These are phyloP conservation scores for Hordeum marinum DNA, from an alignment of 176 grass and related monocot species.

Conservation along the genomic window DNA sequence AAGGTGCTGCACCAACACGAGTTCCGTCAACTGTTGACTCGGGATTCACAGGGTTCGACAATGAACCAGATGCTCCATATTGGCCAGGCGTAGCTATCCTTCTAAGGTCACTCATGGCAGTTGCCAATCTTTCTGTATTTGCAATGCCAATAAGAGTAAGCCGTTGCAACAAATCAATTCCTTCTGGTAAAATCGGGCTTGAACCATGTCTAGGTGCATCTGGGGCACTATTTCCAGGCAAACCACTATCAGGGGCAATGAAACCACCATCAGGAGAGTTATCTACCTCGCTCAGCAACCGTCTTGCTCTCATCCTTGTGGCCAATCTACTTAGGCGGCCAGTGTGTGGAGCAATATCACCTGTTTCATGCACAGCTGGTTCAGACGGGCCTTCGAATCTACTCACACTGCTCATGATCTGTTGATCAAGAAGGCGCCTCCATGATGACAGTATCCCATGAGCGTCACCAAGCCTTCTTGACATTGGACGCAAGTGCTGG, in stretches of 20 bases:
- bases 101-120: slow-evolving; percentile 60
- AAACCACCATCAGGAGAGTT: slow-evolving; percentile 28
- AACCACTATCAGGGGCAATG: slow-evolving; percentile 25
- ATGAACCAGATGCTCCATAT: slow-evolving; percentile 59
- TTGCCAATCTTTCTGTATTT: slow-evolving; percentile 64
- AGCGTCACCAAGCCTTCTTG: slow-evolving; percentile 80
- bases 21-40: slow-evolving; percentile 29
- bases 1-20: slow-evolving; percentile 46
- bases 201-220: slow-evolving; percentile 39
- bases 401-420: slow-evolving; percentile 42
- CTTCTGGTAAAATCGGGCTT: slow-evolving; percentile 46
- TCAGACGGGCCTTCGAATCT: slow-evolving; percentile 59
- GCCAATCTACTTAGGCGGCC: slow-evolving; percentile 37
- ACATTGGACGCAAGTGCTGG: slow-evolving; percentile 78
- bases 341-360: slow-evolving; percentile 44
- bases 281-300: slow-evolving; percentile 53
- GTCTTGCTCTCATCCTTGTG: slow-evolving; percentile 56
- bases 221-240: slow-evolving; percentile 35
- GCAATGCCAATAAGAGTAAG: slow-evolving; percentile 62
- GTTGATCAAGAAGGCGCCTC: slow-evolving; percentile 77
- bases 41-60: slow-evolving; percentile 46
- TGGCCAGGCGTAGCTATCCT: slow-evolving; percentile 58
- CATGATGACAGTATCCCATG: slow-evolving; percentile 74
- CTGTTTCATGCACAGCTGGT: slow-evolving; percentile 44
- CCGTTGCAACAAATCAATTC: slow-evolving; percentile 65